These are phyloP conservation scores for Echria macrotheca DNA, from an alignment of 495 filamentous ascomycete species.

Conservation along the genomic window DNA sequence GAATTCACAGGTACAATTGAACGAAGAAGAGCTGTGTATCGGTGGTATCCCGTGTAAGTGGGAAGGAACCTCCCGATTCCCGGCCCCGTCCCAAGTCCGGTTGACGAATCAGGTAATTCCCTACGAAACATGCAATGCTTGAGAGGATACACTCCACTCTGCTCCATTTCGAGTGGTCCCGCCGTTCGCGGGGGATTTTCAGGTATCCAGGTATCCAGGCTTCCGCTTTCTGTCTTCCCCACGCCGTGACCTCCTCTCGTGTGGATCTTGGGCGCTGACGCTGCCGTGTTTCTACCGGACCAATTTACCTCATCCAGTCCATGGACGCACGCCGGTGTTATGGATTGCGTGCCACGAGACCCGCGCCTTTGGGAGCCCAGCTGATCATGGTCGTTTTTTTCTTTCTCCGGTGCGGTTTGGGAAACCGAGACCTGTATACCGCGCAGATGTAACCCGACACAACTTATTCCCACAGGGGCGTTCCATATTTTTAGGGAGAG, in stretches of 20 bases:
- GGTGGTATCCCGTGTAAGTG: conserved; percentile 3
- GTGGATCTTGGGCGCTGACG: background rate
- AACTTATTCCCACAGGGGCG: too few relatives aligned
- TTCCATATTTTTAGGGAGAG: too few relatives aligned
- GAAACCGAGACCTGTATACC: background rate
- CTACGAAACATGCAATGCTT: too few relatives aligned
- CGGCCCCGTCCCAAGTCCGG: background rate
- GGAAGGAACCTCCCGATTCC: background rate
- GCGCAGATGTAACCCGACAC: too few relatives aligned
- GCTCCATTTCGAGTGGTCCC: too few relatives aligned
- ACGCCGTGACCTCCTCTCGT: background rate
- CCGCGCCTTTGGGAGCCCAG: background rate
- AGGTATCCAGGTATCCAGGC: too few relatives aligned
- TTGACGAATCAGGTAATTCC: conserved; percentile 1
- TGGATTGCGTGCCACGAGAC: background rate
- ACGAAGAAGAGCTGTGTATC: too few relatives aligned
- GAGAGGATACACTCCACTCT: too few relatives aligned
- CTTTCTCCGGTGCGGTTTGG: too few relatives aligned
- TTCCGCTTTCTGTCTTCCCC: too few relatives aligned
- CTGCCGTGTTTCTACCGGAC: background rate
- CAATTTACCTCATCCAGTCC: conserved; percentile 3
- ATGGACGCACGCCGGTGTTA: background rate
- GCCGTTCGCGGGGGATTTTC: too few relatives aligned
- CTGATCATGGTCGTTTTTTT: conserved; percentile 1
- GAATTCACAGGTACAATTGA: background rate